Base-by-base conservation (phyloP, 2,329 filamentous ascomycete genomes). In the Fusarium aywerte region DNA sequence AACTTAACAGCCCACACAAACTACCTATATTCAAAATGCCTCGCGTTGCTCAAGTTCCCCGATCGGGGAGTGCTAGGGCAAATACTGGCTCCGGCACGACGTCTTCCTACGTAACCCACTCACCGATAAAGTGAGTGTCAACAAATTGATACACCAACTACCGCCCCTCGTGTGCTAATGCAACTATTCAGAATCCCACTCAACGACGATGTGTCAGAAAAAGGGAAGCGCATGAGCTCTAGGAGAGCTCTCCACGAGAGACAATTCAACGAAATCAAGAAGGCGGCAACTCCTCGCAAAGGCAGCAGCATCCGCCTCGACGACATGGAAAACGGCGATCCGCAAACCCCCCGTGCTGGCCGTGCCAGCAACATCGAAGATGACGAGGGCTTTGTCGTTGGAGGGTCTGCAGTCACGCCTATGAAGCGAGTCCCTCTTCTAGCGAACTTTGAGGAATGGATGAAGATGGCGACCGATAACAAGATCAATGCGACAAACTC, bases 391-490 rank as follows among this genome's bases (percentile, higher is more conserved):
- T 82, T 89, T 65, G 85, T 89, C 73, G 90, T 92, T 43, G 88
- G 87, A 59, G 91, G 92, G 31, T 88, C 84, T 66, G 92, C 91
- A 35, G 91, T 97, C 53, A 97, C 96, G 61, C 96, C 95, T 53
- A 95, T 97, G 90, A 97, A 97, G 85, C 91, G 94, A 63, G 92
- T 97, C 27, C 96, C 96, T 2, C 91, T 99, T 72, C 84, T 99
- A 54, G 96, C 96, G 75, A 99, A 99, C 80, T 99, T 98, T 74
- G 96, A 99, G 78, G 96, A 99, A 78, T 98, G 95, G 96, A 98
- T 99, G 93, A 99, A 98, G 85, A 97, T 99, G 93, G 96, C 96
- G 3, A 98, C 96, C 16, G 96, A 99, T 82, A 99, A 99, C 82
- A 96, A 96, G 80, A 99, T 99, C 84, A 99, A 98, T 77, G 95